phyloP scores from a whole-genome alignment of 257 asterid species.

The Voacanga thouarsii region DNA sequence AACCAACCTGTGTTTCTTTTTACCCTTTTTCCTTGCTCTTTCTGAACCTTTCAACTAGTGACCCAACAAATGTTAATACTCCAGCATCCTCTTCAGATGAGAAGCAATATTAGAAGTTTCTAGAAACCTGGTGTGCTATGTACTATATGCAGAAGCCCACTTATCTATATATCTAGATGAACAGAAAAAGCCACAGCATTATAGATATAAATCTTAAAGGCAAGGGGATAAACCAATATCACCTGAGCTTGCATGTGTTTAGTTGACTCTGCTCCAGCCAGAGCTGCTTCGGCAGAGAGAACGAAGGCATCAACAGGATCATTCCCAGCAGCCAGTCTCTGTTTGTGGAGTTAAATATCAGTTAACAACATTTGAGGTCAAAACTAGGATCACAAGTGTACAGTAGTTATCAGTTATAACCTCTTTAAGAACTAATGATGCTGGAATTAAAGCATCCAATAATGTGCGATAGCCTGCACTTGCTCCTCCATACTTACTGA shows the following conservation, averaged over 20 bases:
- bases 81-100: neutral
- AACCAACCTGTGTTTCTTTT: neutral
- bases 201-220: neutral
- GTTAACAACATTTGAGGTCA: constrained; percentile 10
- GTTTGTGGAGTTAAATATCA: constrained; percentile 16
- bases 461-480: constrained; percentile 88
- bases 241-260: constrained; percentile 92
- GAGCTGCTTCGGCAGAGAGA: constrained; percentile 84
- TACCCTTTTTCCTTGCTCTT: neutral
- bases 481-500: constrained; percentile 94
- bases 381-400: constrained; percentile 13
- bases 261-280: constrained; percentile 85
- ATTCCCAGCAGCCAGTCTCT: constrained; percentile 77
- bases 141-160: neutral
- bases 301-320: constrained; percentile 73
- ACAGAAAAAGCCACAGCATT: neutral
- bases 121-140: neutral
- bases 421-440: constrained; percentile 74
- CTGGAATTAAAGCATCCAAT: constrained; percentile 93
- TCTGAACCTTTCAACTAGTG: neutral
- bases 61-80: neutral
- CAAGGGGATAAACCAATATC: constrained; percentile 3
- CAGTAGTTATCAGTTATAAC: constrained; percentile 27
- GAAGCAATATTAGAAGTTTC: neutral
- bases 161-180: neutral